Evolutionary conservation across 2,329 filamentous ascomycete species (phyloP).

Genomic region (Chaetomium sp.): DNA sequence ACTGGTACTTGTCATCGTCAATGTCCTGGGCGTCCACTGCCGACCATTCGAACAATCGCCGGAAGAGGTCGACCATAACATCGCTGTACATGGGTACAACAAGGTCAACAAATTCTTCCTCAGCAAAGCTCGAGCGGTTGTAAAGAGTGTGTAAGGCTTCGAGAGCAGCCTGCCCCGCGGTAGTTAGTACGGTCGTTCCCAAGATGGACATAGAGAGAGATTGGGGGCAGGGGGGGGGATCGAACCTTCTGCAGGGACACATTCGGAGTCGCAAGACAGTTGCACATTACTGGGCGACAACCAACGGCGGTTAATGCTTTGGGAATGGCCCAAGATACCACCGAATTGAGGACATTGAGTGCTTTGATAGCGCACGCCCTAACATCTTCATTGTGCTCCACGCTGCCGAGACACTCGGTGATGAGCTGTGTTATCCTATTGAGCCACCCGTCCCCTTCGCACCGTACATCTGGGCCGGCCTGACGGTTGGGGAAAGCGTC

Average conservation of each 20-base stretch:
- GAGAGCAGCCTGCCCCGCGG: constrained; percentile 56
- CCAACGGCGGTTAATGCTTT: constrained; percentile 68
- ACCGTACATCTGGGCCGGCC: constrained; percentile 61
- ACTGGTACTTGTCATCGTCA: constrained; percentile 84
- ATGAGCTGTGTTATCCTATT: constrained; percentile 69
- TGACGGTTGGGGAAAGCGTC: constrained; percentile 72
- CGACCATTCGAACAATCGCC: constrained; percentile 73
- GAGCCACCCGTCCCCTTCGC: constrained; percentile 81
- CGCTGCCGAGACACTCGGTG: constrained; percentile 60
- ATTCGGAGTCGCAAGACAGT: constrained; percentile 62
- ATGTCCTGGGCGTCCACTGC: constrained; percentile 72
- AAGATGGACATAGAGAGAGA: not conserved
- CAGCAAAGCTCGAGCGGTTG: constrained; percentile 63
- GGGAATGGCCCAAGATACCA: constrained; percentile 82
- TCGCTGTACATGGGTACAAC: constrained; percentile 72
- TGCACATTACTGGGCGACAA: constrained; percentile 64
- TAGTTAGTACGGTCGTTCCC: constrained; percentile 20
- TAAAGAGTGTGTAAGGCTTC: constrained; percentile 83
- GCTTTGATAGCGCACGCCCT: constrained; percentile 68
- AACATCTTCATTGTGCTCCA: constrained; percentile 59
- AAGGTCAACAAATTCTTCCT: constrained; percentile 71
- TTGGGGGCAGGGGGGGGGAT: not conserved
- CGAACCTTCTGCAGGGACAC: constrained; percentile 66
- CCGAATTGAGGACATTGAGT: constrained; percentile 68
- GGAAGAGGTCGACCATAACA: constrained; percentile 65